A percentile compares a stretch with the other conserved stretches of the same genome.
phyloP scores from a whole-genome alignment of 257 asterid species.

The Nicotiana sylvestris region DNA sequence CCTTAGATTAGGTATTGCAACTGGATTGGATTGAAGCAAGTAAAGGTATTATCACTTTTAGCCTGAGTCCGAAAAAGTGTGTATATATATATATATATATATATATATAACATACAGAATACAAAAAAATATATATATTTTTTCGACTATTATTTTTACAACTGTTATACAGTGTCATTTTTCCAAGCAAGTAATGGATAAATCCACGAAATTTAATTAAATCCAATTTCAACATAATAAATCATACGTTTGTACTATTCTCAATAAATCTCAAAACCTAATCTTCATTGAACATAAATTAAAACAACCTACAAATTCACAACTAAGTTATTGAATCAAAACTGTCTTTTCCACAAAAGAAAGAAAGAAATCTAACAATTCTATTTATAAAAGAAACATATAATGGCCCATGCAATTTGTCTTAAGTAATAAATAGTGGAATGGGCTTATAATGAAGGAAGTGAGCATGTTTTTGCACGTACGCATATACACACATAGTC shows the following conservation, averaged over 20 bases:
- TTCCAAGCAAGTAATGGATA: neutral
- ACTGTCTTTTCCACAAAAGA: slow-evolving; percentile 5
- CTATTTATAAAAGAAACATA: neutral
- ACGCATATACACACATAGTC: neutral
- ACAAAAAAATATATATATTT: too few species aligned
- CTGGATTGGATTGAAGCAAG: neutral
- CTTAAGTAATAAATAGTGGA: neutral
- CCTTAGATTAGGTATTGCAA: too few species aligned
- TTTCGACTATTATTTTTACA: too few species aligned
- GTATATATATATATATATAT: too few species aligned
- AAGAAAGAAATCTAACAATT: neutral
- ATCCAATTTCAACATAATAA: neutral
- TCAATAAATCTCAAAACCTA: neutral
- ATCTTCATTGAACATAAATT: neutral
- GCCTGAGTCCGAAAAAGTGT: too few species aligned
- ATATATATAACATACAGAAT: too few species aligned
- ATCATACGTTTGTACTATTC: neutral
- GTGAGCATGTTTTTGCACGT: neutral
- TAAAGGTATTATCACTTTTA: neutral
- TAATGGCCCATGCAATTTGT: neutral
- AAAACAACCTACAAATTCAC: neutral
- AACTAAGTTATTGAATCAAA: neutral
- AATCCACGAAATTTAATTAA: neutral
- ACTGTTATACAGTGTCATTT: too few species aligned
- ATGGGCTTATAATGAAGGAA: neutral